Evolutionary conservation across 2,329 filamentous ascomycete genomes (phyloP).

Genomic region (Trichoderma sp.): DNA sequence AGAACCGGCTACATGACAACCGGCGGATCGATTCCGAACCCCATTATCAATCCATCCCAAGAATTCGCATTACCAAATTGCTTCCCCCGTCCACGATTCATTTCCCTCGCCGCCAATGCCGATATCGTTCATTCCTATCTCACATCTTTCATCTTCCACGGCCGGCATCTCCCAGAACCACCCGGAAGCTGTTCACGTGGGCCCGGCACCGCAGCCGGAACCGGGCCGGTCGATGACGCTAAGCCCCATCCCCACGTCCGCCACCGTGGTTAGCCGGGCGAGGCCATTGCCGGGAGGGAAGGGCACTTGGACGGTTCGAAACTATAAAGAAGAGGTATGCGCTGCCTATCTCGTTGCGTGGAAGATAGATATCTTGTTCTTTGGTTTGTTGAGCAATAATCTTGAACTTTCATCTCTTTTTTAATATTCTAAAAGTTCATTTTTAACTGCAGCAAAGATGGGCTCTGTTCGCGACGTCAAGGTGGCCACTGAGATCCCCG

Average conservation of each 20-base stretch:
- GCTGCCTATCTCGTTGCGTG: neutral
- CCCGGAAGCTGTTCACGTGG: slow-evolving; percentile 12
- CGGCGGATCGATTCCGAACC: slow-evolving; percentile 75
- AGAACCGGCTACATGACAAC: slow-evolving; percentile 56
- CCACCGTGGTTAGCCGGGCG: slow-evolving; percentile 9
- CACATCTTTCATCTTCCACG: neutral
- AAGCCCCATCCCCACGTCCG: slow-evolving; percentile 47
- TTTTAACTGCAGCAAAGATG: slow-evolving; percentile 32
- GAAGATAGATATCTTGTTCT: neutral
- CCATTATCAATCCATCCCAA: slow-evolving; percentile 38
- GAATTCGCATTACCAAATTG: neutral
- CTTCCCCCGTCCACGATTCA: neutral
- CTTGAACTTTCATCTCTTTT: neutral
- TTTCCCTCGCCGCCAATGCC: neutral
- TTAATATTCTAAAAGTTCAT: neutral
- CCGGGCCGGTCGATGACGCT: slow-evolving; percentile 14
- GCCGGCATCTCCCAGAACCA: neutral
- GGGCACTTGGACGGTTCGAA: slow-evolving; percentile 58
- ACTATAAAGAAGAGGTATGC: slow-evolving; percentile 29
- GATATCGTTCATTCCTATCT: neutral
- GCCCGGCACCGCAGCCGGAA: slow-evolving; percentile 14
- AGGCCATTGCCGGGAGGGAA: slow-evolving; percentile 65
- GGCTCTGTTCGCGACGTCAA: slow-evolving; percentile 41
- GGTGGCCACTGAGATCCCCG: slow-evolving; percentile 46
- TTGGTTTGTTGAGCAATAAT: neutral